Evolutionary conservation across 805 yeast genomes (phyloP).

Genomic region (Kuraishia capsulata): DNA sequence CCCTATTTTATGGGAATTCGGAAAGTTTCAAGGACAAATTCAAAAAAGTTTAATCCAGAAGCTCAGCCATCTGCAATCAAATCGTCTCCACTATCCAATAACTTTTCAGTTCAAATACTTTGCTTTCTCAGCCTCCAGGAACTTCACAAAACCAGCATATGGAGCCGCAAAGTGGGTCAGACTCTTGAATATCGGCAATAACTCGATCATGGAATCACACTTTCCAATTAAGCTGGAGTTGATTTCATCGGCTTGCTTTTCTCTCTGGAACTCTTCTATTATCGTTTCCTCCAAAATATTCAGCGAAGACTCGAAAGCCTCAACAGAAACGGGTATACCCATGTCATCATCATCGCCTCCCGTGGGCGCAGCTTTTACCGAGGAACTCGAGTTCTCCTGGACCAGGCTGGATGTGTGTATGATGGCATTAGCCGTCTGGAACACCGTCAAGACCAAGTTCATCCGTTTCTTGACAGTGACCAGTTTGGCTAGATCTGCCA

Average conservation of each 20-base stretch:
- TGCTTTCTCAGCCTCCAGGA: conserved; percentile 27
- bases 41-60: too few species aligned
- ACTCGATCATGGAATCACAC: conserved; percentile 35
- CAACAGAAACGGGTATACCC: conserved; percentile 9
- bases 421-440: conserved; percentile 34
- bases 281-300: conserved; percentile 36
- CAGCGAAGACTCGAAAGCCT: conserved; percentile 28
- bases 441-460: conserved; percentile 31
- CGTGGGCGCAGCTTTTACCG: conserved; percentile 6
- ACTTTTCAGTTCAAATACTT: conserved; percentile 19
- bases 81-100: too few species aligned
- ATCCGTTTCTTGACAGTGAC: conserved; percentile 37
- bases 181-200: conserved; percentile 45
- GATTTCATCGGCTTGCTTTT: conserved; percentile 11
- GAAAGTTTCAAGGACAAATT: too few species aligned
- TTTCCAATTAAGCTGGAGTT: conserved; percentile 29
- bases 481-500: conserved; percentile 32
- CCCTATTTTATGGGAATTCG: too few species aligned
- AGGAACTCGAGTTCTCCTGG: conserved; percentile 6
- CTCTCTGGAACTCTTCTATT: conserved; percentile 25
- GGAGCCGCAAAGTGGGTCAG: conserved; percentile 39
- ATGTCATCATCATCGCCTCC: not conserved
- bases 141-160: conserved; percentile 40
- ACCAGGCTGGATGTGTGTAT: conserved; percentile 24
- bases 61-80: too few species aligned